Conservation (phyloP, 306 rosid genomes). For the Glycine tomentella region DNA sequence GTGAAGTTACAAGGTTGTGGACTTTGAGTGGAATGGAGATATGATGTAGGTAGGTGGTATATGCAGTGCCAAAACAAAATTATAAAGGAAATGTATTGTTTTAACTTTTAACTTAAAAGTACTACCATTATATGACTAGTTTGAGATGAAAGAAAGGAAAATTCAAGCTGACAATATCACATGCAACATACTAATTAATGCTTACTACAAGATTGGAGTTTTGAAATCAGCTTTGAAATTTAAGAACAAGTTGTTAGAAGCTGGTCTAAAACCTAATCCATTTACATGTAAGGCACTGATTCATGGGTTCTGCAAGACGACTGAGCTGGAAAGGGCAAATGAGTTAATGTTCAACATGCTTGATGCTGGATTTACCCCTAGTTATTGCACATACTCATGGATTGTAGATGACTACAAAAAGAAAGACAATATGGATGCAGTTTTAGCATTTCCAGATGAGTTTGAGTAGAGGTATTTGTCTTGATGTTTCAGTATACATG, state of each 20-base stretch:
- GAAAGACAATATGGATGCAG: constrained; percentile 62
- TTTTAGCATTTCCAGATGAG: constrained; percentile 69
- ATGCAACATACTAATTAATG: constrained; percentile 87
- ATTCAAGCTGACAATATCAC: constrained; percentile 82
- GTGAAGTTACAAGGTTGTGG: neutral
- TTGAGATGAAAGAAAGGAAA: constrained; percentile 78
- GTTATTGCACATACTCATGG: constrained; percentile 79
- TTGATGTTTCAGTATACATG: constrained; percentile 76
- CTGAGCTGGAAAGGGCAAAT: constrained; percentile 67
- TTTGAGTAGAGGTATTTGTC: constrained; percentile 62
- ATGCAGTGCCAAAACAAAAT: neutral
- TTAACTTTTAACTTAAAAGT: neutral
- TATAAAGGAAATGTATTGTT: neutral
- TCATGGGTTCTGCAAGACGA: constrained; percentile 77
- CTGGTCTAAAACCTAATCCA: constrained; percentile 74
- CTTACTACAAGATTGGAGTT: constrained; percentile 85
- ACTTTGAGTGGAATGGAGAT: neutral
- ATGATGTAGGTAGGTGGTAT: neutral
- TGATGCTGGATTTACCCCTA: constrained; percentile 69
- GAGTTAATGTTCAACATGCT: constrained; percentile 73
- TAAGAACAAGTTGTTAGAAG: constrained; percentile 77
- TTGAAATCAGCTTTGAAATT: constrained; percentile 78
- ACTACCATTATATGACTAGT: neutral
- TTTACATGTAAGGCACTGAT: constrained; percentile 81
- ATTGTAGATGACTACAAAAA: constrained; percentile 73